These are phyloP conservation scores for Trichoderma guizhouense DNA, from an alignment of 2,329 filamentous ascomycete genomes.

Conservation along the genomic window DNA sequence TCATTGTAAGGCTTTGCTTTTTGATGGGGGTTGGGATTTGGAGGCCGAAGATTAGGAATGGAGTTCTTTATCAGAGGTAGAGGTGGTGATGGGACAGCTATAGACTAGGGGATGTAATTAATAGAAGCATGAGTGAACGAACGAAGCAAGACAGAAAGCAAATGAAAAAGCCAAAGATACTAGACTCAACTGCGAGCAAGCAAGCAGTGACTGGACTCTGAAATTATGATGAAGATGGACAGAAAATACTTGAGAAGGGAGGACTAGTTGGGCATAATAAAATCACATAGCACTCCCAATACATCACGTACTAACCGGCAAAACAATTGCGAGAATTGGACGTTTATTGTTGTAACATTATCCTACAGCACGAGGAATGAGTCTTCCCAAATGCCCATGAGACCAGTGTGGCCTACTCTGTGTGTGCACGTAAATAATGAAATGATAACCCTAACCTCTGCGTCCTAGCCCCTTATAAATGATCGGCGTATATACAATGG, in stretches of 20 bases:
- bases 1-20: constrained; percentile 20
- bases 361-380: not conserved
- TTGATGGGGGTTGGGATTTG: constrained; percentile 19
- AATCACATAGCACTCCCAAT: too few relatives aligned
- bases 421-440: not conserved
- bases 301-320: not conserved
- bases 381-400: not conserved
- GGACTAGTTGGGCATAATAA: too few relatives aligned
- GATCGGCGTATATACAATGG: constrained; percentile 15
- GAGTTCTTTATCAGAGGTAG: not conserved
- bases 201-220: too few relatives aligned
- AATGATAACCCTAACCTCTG: not conserved
- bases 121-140: too few relatives aligned
- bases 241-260: too few relatives aligned
- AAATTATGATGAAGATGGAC: too few relatives aligned
- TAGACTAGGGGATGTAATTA: not conserved
- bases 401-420: not conserved
- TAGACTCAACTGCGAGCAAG: too few relatives aligned
- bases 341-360: not conserved
- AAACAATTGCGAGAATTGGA: not conserved
- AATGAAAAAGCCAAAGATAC: too few relatives aligned
- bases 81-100: not conserved
- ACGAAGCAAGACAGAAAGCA: too few relatives aligned
- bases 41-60: constrained; percentile 8
- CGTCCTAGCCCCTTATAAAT: constrained; percentile 8